Conservation (phyloP, 495 filamentous ascomycete genomes). For the Acidiella bohemica region DNA sequence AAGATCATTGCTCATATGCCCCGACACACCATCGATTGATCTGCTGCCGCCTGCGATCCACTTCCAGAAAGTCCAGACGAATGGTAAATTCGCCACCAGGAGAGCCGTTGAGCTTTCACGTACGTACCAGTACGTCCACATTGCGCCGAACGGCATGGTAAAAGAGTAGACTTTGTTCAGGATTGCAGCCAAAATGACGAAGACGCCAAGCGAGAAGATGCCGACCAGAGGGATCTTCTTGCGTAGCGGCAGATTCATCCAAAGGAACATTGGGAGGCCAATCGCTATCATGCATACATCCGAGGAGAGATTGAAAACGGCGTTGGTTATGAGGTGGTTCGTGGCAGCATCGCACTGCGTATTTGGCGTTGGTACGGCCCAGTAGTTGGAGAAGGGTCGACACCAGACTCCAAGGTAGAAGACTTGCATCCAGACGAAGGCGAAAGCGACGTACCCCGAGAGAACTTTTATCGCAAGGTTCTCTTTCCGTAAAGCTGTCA, state of each 20-base stretch:
- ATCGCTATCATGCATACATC: slow-evolving; percentile 49
- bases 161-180: slow-evolving; percentile 58
- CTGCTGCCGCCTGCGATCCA: neutral
- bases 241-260: slow-evolving; percentile 35
- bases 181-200: slow-evolving; percentile 48
- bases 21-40: slow-evolving; percentile 3
- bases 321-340: slow-evolving; percentile 50
- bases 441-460: slow-evolving; percentile 38
- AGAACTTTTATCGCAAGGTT: slow-evolving; percentile 42
- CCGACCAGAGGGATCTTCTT: slow-evolving; percentile 40
- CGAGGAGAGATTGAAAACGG: slow-evolving; percentile 54
- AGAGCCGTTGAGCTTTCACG: slow-evolving; percentile 51
- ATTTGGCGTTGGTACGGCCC: slow-evolving; percentile 14
- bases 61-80: slow-evolving; percentile 40
- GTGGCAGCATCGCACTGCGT: slow-evolving; percentile 30
- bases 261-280: slow-evolving; percentile 45
- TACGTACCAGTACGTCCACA: slow-evolving; percentile 56
- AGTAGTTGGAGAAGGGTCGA: slow-evolving; percentile 44
- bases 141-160: slow-evolving; percentile 37
- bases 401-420: slow-evolving; percentile 55
- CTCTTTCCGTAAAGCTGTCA: slow-evolving; percentile 36
- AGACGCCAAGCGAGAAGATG: slow-evolving; percentile 43
- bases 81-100: slow-evolving; percentile 50
- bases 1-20: slow-evolving; percentile 1
- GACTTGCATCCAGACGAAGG: slow-evolving; percentile 46